These are phyloP conservation scores for Lentinula novae-zelandiae DNA, from an alignment of 1,284 basidiomycete species.

Conservation along the genomic window DNA sequence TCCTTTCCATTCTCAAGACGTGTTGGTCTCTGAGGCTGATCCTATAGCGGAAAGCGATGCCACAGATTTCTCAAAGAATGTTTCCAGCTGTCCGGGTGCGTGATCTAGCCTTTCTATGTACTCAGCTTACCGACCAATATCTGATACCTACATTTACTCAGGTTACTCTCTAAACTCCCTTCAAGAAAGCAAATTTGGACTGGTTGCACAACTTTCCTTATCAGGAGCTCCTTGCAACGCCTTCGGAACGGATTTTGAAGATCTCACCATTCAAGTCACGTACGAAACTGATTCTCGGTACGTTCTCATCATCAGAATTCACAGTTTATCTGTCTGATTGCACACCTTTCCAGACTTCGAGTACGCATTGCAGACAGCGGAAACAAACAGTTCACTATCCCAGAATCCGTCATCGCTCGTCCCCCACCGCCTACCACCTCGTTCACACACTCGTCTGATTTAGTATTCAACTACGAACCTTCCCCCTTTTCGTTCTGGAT, in stretches of 20 bases:
- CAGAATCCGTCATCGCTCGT: slow-evolving; percentile 50
- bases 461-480: slow-evolving; percentile 65
- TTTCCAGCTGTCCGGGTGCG: slow-evolving; percentile 28
- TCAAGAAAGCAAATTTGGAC: slow-evolving; percentile 40
- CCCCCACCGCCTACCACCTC: slow-evolving; percentile 35
- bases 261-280: slow-evolving; percentile 62
- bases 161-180: slow-evolving; percentile 53
- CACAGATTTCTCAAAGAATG: neutral
- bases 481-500: slow-evolving; percentile 80
- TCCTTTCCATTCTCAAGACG: neutral
- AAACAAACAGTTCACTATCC: slow-evolving; percentile 66
- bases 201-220: slow-evolving; percentile 55
- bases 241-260: slow-evolving; percentile 63
- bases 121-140: neutral
- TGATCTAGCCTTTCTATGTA: neutral
- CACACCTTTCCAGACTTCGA: slow-evolving; percentile 48
- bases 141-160: slow-evolving; percentile 10
- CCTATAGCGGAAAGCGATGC: neutral
- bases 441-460: slow-evolving; percentile 42
- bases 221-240: slow-evolving; percentile 65
- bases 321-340: neutral
- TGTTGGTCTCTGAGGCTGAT: neutral
- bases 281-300: slow-evolving; percentile 60
- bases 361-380: slow-evolving; percentile 74
- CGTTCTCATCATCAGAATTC: slow-evolving; percentile 7